A percentile compares a stretch with the other conserved stretches of the same genome.
Conservation (phyloP, 495 filamentous ascomycete species). For the Xylaria sp. region DNA sequence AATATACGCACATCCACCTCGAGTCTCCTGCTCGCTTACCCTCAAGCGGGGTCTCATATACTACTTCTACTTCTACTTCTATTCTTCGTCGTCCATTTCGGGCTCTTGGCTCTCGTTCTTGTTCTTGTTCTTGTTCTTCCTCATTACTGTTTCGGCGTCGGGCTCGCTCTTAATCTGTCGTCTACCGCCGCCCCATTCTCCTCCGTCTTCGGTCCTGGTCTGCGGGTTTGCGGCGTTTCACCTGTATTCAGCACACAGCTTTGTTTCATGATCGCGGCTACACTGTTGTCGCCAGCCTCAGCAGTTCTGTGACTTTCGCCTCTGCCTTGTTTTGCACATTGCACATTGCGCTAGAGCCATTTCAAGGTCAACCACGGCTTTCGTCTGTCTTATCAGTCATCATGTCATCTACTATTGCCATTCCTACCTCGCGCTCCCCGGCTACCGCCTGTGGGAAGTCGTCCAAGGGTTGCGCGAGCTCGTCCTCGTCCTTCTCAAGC, state of each 20-base stretch:
- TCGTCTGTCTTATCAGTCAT: slow-evolving; percentile 12
- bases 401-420: slow-evolving; percentile 63
- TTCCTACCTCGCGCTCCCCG: slow-evolving; percentile 51
- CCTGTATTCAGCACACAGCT: slow-evolving; percentile 3
- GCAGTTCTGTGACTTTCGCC: slow-evolving; percentile 1
- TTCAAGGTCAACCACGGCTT: not conserved
- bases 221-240: slow-evolving; percentile 19
- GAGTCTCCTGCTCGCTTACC: slow-evolving; percentile 13
- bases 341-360: not conserved
- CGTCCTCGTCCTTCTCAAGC: slow-evolving; percentile 61
- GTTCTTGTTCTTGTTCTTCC: no score
- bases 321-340: not conserved
- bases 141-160: not conserved
- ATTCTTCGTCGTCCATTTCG: slow-evolving; percentile 10
- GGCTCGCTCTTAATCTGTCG: not conserved
- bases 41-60: slow-evolving; percentile 1
- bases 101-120: no score
- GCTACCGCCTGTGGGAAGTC: slow-evolving; percentile 46
- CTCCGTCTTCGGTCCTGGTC: slow-evolving; percentile 15
- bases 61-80: not conserved
- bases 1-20: slow-evolving; percentile 8
- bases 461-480: slow-evolving; percentile 49
- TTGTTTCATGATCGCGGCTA: slow-evolving; percentile 19
- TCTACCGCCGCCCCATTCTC: slow-evolving; percentile 5
- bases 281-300: not conserved